Evolutionary conservation across 331 rosid species (phyloP), one percentile per base, ranked within the genome.

Genomic region (Arachis monticola): DNA sequence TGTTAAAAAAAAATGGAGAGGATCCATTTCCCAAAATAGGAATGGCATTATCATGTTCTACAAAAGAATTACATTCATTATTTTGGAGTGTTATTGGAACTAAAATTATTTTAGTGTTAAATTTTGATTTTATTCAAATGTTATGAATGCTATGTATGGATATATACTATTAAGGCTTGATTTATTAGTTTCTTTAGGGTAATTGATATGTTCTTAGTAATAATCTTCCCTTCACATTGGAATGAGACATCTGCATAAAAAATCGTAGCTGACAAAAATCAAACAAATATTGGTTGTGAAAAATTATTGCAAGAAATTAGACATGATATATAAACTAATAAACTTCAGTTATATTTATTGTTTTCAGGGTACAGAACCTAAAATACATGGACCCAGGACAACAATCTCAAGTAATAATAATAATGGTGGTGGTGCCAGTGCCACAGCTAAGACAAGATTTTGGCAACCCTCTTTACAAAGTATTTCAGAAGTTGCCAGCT

Each of bases 381-480:
- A 85, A 74, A 87, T 81, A 59, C 22, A 41, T 70, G 59, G 85
- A 76, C 35, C 82, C 31, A 87, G 82, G 75, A 83, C 92, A 70
- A n/a, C 84, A 56, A 38, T 81, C 57, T 35, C 90, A 73, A 75
- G 60, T 38, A 83, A 69, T 81, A 84, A 69, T 50, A 50, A 50
- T 52, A 52, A 2, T 52, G 13, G 5, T 52, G 10, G 5, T 81
- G 75, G 4, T 60, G 79, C 2, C 45, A 82, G 86, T 83, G 87
- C 76, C 79, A 81, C 87, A 80, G 85, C 97, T 77, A 87, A 83
- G 87, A 77, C 91, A 83, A 90, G 92, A 90, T 85, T 88, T 71
- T 92, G 99, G 99, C 99, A 94, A 73, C 99, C 99, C 44, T 86
- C 97, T 64, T 80, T 94, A 60, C 88, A 83, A 38, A 94, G 99